phyloP scores from a whole-genome alignment of 2,329 filamentous ascomycete genomes.

The Thielaviopsis cerberus region DNA sequence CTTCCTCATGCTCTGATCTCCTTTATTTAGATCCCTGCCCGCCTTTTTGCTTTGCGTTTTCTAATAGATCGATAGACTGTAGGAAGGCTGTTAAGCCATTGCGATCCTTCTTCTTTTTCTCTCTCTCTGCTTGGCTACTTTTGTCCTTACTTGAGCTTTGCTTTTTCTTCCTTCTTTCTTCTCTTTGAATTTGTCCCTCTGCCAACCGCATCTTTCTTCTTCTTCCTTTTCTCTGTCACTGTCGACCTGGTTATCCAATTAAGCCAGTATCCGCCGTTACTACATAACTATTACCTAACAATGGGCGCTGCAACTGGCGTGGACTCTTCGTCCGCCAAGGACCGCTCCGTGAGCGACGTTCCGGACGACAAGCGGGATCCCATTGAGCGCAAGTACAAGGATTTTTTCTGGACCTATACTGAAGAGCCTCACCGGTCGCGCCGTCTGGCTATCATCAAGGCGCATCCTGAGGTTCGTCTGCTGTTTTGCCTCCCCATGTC shows the following conservation, averaged over 20 bases:
- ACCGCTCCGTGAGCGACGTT: constrained; percentile 1
- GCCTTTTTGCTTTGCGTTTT: too few species aligned
- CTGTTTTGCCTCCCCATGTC: too few species aligned
- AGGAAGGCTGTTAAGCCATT: too few species aligned
- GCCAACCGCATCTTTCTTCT: background rate
- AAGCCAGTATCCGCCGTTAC: too few species aligned
- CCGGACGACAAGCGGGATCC: constrained; percentile 9
- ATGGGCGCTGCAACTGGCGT: background rate
- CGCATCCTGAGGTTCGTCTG: constrained; percentile 95
- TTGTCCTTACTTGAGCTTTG: background rate
- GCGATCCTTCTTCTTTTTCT: constrained; percentile 2
- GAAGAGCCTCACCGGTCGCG: constrained; percentile 90
- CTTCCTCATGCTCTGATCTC: background rate
- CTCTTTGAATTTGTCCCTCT: background rate
- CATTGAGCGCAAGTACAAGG: constrained; percentile 17
- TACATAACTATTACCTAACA: background rate
- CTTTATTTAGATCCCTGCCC: background rate
- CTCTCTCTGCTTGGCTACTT: background rate
- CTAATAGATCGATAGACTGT: background rate
- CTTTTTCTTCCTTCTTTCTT: background rate
- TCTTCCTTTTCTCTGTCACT: background rate
- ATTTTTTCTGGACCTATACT: constrained; percentile 97
- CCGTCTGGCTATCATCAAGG: constrained; percentile 88
- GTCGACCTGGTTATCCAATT: too few species aligned
- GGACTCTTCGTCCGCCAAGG: constrained; percentile 1